Percentiles rank a stretch among this genome's conserved stretches.
These are phyloP conservation scores for Onygenales sp. DNA, from an alignment of 2,329 filamentous ascomycete genomes.

Conservation along the genomic window DNA sequence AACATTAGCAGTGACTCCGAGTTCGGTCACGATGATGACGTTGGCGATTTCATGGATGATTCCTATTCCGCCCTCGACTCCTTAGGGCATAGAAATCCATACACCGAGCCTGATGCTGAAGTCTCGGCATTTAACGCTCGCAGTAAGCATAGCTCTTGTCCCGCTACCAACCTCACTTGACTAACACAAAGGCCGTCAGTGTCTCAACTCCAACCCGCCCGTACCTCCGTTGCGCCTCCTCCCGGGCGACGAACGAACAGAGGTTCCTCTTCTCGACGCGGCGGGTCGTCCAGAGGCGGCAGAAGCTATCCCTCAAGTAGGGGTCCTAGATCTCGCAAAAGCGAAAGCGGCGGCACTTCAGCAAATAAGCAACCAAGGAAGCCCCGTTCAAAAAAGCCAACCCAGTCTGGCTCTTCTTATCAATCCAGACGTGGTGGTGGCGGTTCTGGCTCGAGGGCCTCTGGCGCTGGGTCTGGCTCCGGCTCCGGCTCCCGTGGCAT, in stretches of 20 bases:
- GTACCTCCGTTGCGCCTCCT: not conserved
- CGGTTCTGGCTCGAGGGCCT: slow-evolving; percentile 5
- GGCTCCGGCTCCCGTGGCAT: slow-evolving; percentile 16
- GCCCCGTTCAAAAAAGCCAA: slow-evolving; percentile 7
- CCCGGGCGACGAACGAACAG: not conserved
- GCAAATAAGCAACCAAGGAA: slow-evolving; percentile 8
- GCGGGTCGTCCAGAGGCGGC: not conserved
- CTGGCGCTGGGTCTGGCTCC: not conserved
- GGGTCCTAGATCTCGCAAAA: not conserved
- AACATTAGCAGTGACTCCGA: slow-evolving; percentile 35
- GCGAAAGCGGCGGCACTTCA: slow-evolving; percentile 3
- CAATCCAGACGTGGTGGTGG: slow-evolving; percentile 9
- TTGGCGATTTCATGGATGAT: slow-evolving; percentile 2
- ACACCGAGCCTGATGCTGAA: slow-evolving; percentile 14
- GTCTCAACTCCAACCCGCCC: slow-evolving; percentile 12
- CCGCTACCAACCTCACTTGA: not conserved
- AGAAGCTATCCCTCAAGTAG: not conserved
- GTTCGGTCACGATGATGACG: slow-evolving; percentile 13
- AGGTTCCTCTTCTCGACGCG: not conserved
- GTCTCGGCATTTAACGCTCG: slow-evolving; percentile 12
- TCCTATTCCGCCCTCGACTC: not conserved
- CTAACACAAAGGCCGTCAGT: slow-evolving; percentile 4
- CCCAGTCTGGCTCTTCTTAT: slow-evolving; percentile 3
- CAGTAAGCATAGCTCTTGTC: slow-evolving; percentile 9
- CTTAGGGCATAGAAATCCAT: slow-evolving; percentile 13